These are phyloP conservation scores for Polyporus arcularius DNA, from an alignment of 768 basidiomycete species.

Conservation along the genomic window DNA sequence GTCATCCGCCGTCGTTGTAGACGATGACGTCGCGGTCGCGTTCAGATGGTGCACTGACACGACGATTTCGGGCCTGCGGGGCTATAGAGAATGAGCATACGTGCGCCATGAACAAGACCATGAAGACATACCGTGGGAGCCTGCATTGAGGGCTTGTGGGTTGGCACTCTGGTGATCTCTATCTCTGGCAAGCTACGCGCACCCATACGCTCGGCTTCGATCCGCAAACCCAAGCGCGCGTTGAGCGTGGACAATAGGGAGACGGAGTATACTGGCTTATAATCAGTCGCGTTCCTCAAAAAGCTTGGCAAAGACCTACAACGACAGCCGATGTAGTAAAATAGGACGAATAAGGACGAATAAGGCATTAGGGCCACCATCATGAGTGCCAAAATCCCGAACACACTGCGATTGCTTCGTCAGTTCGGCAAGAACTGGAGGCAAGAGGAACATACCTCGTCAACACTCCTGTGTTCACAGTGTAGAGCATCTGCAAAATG, in stretches of 20 bases:
- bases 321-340: slow-evolving; percentile 11
- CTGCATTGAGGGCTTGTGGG: neutral
- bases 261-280: slow-evolving; percentile 1
- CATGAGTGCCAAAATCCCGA: slow-evolving; percentile 3
- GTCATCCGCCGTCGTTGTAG: neutral
- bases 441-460: neutral
- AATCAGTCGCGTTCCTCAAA: neutral
- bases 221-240: slow-evolving; percentile 1
- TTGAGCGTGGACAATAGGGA: slow-evolving; percentile 8
- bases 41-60: neutral
- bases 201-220: slow-evolving; percentile 7
- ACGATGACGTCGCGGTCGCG: neutral
- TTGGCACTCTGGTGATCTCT: neutral
- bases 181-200: slow-evolving; percentile 3
- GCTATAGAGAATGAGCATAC: neutral
- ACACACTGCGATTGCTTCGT: neutral
- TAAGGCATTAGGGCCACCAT: neutral
- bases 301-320: neutral
- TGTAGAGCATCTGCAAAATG: slow-evolving; percentile 1
- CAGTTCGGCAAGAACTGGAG: too few species aligned
- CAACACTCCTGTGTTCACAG: slow-evolving; percentile 3
- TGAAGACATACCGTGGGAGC: neutral
- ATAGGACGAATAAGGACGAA: slow-evolving; percentile 7
- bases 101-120: neutral
- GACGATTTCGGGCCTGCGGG: neutral